These are phyloP conservation scores for Diutina sp. DNA, from an alignment of 1,139 yeast species.

Conservation along the genomic window DNA sequence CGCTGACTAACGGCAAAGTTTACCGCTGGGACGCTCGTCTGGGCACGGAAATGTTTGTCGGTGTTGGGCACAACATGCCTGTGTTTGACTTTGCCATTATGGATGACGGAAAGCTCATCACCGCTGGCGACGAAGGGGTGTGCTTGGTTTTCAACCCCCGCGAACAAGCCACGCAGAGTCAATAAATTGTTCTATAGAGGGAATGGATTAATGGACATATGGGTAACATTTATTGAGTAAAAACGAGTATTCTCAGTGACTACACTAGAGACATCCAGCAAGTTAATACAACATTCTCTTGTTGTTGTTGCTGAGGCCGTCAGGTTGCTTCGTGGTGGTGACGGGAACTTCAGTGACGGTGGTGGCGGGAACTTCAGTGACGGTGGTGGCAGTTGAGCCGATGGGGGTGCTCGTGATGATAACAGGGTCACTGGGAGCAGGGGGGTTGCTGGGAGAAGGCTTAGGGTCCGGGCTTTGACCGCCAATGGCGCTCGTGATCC, in stretches of 20 bases:
- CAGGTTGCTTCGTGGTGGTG: background rate
- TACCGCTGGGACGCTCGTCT: conserved; percentile 86
- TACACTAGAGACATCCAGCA: background rate
- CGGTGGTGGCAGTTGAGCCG: background rate
- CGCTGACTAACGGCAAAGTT: conserved; percentile 76
- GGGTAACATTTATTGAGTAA: background rate
- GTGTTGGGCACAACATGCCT: conserved; percentile 91
- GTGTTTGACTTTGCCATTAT: conserved; percentile 65
- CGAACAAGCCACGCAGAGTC: background rate
- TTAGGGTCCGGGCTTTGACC: background rate
- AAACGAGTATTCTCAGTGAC: background rate
- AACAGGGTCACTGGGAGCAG: background rate
- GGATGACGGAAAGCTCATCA: conserved; percentile 59
- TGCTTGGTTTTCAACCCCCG: conserved; percentile 46
- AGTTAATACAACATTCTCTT: conserved; percentile 1
- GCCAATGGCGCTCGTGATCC: background rate
- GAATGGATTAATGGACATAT: background rate
- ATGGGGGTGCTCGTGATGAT: background rate
- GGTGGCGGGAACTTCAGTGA: background rate
- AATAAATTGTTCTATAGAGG: background rate
- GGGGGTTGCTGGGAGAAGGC: background rate
- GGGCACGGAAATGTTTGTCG: conserved; percentile 61
- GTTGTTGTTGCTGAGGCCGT: background rate
- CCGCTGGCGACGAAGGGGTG: conserved; percentile 99
- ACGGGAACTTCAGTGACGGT: background rate